Evolutionary conservation across 805 yeast genomes (phyloP), one percentile per base, ranked within the genome.

Genomic region (Candida mattraensis): DNA sequence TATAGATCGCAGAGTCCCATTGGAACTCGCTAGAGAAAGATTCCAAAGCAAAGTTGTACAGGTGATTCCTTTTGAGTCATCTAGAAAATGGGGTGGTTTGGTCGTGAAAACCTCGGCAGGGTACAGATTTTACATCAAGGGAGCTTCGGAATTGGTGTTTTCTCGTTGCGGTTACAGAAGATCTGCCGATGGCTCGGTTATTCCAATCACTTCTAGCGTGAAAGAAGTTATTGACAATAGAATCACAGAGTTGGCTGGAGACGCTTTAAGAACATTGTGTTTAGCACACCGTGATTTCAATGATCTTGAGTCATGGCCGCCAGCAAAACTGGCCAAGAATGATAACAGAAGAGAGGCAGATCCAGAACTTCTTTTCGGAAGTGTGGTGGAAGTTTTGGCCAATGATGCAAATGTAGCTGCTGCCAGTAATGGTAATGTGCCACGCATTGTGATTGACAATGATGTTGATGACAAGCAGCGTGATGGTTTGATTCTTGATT

Each of bases 61-160:
- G 60, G 66, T 77, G 4, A 77, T 89, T 37, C 96, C 99, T 1
- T 93, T 93, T 57, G 98, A 93, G 64, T 85, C 95, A 40, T 71
- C 86, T 3, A 73, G 95, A 53, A 93, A 93, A 66, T 93, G 95
- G 91, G 87, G 95, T 53, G 95, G 93, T 27, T 63, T 87, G 14
- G 80, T 88, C 5, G 70, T 82, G 33, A 48, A 48, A 29, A 69
- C 70, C 35, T 60, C 64, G 10, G 69, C 70, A 7, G 68, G 66
- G 12, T 82, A 61, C 57, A 72, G 93, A 38, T 65, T 87, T 35
- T 81, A 74, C 45, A 66, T 86, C 39, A 93, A 93, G 65, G 99
- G 99, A 45, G 99, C 99, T 1, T 89, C 97, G 1, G 99, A 93
- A 63, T 75, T 93, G 42, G 73, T 93, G 10, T 70, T 84, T 45